Evolutionary conservation across 257 asterid species (phyloP), one percentile per base, ranked within the genome.

Genomic region (Leptodermis oblonga): DNA sequence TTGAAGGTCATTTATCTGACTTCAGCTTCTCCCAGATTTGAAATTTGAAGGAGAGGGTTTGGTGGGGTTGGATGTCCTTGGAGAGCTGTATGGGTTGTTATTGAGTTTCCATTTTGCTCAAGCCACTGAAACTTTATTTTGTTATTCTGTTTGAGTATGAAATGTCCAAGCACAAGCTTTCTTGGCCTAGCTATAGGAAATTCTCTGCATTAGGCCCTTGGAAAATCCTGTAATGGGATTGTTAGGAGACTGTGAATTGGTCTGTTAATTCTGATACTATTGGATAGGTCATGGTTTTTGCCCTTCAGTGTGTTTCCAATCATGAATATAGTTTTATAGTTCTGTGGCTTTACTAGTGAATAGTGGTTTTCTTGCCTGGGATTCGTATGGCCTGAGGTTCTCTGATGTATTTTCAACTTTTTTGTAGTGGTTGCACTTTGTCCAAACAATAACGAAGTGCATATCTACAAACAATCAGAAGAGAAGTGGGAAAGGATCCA

Each of bases 401-500:
- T 58, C 62, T 72, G 23, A 75, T 80, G 56, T 13, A 1, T 72
- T 25, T 63, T 36, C 14, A 41, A 66, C 68, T 70, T 45, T 18
- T 68, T 76, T 83, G 77, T 60, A 90, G 99, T 90, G 99, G 78
- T 93, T 55, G 97, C 96, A 15, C 81, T 93, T 75, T 90, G 95
- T 70, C 99, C 96, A 22, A 93, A 93, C 81, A 90, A 84, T 84
- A 82, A 79, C 58, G 97, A 93, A 80, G 97, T 93, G 70, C 96
- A 93, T 76, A 88, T 93, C 42, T 88, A 88, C 74, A 86, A 80
- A 74, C 46, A 82, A 75, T 74, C 82, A 49, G 96, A 87, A 43
- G 95, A 86, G 62, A 90, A 90, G 82, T 93, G 99, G 99, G 99
- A 93, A 90, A 93, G 84, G 87, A 79, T 90, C 80, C 96, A 90